Evolutionary conservation across 176 grass and related monocot species (phyloP).

Genomic region (Thalia dealbata): DNA sequence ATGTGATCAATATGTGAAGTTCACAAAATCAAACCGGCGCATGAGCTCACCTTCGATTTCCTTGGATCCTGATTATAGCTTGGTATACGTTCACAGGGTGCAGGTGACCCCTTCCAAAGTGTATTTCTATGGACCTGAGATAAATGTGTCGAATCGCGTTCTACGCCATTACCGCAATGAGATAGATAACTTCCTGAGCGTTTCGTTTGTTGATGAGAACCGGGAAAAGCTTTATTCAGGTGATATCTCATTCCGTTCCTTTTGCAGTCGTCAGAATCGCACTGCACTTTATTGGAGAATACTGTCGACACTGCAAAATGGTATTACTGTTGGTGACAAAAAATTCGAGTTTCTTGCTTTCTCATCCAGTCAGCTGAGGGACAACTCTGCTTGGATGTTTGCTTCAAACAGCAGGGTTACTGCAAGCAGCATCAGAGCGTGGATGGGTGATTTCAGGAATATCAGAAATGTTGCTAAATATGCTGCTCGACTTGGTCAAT

Average conservation of each 20-base stretch:
- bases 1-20: constrained; percentile 29
- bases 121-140: constrained; percentile 75
- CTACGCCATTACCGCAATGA: constrained; percentile 38
- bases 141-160: constrained; percentile 92
- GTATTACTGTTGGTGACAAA: constrained; percentile 61
- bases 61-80: constrained; percentile 48
- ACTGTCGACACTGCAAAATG: constrained; percentile 54
- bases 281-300: constrained; percentile 62
- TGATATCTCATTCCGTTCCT: constrained; percentile 58
- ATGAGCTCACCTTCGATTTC: constrained; percentile 31
- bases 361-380: constrained; percentile 89
- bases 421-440: constrained; percentile 53
- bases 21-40: constrained; percentile 9
- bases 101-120: constrained; percentile 91
- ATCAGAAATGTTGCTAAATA: constrained; percentile 95
- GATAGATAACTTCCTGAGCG: constrained; percentile 63
- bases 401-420: constrained; percentile 37
- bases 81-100: constrained; percentile 74
- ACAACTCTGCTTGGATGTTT: constrained; percentile 97
- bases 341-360: constrained; percentile 95
- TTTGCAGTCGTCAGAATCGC: constrained; percentile 18
- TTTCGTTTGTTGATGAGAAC: constrained; percentile 92
- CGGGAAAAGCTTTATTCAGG: constrained; percentile 55
- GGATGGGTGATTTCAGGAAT: constrained; percentile 63
- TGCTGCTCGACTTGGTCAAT: constrained; percentile 88